Evolutionary conservation across 495 filamentous ascomycete genomes (phyloP), one percentile per base, ranked within the genome.

Genomic region (Aspergillus sclerotioniger): DNA sequence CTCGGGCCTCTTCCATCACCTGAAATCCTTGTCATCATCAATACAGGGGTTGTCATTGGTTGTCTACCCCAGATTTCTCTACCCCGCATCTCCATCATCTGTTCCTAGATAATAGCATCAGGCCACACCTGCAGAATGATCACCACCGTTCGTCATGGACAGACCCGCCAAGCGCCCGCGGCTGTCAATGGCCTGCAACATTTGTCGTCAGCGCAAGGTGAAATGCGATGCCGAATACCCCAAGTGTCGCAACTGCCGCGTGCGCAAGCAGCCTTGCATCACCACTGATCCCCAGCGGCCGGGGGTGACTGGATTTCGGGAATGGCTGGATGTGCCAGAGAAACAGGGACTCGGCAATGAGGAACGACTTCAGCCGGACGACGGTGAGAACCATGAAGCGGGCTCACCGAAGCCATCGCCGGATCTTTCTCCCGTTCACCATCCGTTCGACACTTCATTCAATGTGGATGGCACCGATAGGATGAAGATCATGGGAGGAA

Each of bases 281-380:
- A 62, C 60, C 3, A 62, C 55, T n/a, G 60, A 62, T 48, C 60
- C 60, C 0, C 60, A 58, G 19, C 60, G 60, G 5, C 60, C 60
- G 0, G 53, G 56, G 3, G 48, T 48, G 20, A 51, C 60, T 3
- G 60, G 55, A 0, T 32, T 62, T 0, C 45, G 60, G 29, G 56
- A 58, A 35, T 62, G 60, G 60, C n/a, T 62, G 12, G 56, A 62
- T 9, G 8, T 52, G n/a, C 56, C 54, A 13, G 56, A 56, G 8
- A 62, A 5, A 25, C 25, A 25, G 25, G 25, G 25, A 25, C 25
- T 25, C 25, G 5, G 2, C 25, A 25, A 25, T 5, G 25, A 25
- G 25, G 25, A 25, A 25, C 25, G 25, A 25, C 2, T 25, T 5
- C 25, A 25, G 25, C 25, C 25, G 5, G 25, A 25, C 2, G 25